Conservation (phyloP, 306 rosid species). For the Urtica urens region DNA sequence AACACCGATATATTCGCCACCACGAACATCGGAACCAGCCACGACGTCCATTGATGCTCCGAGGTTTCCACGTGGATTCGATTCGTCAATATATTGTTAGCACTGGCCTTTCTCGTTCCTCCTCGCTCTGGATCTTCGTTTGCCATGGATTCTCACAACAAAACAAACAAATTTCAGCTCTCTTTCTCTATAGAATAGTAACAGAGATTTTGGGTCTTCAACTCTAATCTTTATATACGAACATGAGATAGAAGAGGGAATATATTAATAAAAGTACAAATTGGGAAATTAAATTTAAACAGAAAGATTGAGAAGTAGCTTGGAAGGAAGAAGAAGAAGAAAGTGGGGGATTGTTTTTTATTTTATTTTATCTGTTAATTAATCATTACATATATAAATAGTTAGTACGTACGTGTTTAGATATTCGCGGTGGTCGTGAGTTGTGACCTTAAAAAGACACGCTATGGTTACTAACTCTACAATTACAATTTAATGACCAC, state of each 20-base stretch:
- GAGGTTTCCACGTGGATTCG: constrained; percentile 24
- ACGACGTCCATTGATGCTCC: constrained; percentile 36
- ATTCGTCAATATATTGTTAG: constrained; percentile 7
- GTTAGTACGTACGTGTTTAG: too few relatives aligned
- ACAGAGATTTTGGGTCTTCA: background rate
- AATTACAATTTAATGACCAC: too few relatives aligned
- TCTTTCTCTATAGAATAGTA: background rate
- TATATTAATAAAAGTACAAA: too few relatives aligned
- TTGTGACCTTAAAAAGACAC: too few relatives aligned
- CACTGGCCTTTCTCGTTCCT: constrained; percentile 17
- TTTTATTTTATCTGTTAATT: background rate
- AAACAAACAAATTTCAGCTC: too few relatives aligned
- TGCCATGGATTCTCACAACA: constrained; percentile 28
- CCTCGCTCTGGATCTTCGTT: constrained; percentile 34
- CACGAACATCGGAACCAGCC: constrained; percentile 39
- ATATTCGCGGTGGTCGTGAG: too few relatives aligned
- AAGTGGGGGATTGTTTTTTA: background rate
- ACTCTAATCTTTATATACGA: background rate
- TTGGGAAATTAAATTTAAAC: too few relatives aligned
- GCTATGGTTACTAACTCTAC: too few relatives aligned
- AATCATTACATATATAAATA: too few relatives aligned
- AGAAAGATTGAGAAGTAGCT: constrained; percentile 21
- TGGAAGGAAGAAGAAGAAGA: constrained; percentile 13
- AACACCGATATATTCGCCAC: constrained; percentile 33
- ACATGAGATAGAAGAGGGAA: background rate